A percentile compares a stretch with the other conserved stretches of the same genome.
phyloP scores from a whole-genome alignment of 1,139 yeast genomes.

The Scheffersomyces illinoinensis region DNA sequence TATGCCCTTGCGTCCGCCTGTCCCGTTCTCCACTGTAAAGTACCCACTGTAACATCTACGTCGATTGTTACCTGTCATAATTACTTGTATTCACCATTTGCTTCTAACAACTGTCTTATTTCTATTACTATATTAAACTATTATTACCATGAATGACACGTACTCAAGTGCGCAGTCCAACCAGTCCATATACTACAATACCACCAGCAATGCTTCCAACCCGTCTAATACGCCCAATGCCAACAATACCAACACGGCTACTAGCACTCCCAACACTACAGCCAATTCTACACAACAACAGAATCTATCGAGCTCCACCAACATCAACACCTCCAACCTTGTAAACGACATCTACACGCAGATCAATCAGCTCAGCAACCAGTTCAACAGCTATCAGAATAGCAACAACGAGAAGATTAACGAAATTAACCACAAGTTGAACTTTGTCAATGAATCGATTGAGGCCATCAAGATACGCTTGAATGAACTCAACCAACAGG shows the following conservation, averaged over 20 bases:
- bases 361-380: constrained; percentile 16
- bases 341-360: constrained; percentile 11
- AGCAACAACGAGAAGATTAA: constrained; percentile 23
- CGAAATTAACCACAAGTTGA: constrained; percentile 25
- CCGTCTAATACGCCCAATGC: constrained; percentile 3
- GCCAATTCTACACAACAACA: background rate
- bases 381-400: constrained; percentile 19
- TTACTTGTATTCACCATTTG: background rate
- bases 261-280: constrained; percentile 1
- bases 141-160: constrained; percentile 14
- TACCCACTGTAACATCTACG: background rate
- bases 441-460: constrained; percentile 25
- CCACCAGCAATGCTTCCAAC: constrained; percentile 2
- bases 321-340: background rate
- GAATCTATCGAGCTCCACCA: constrained; percentile 1
- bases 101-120: background rate
- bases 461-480: constrained; percentile 13
- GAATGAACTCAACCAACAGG: constrained; percentile 13
- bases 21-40: background rate
- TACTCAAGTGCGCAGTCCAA: constrained; percentile 9
- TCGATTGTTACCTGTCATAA: background rate
- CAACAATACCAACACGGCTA: constrained; percentile 5
- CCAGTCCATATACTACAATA: constrained; percentile 11
- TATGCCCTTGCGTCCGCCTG: background rate
- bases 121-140: constrained; percentile 2